A percentile compares a stretch with the other conserved stretches of the same genome.
Conservation (phyloP, 2,329 filamentous ascomycete species). For the Paecilomyces niveus region DNA sequence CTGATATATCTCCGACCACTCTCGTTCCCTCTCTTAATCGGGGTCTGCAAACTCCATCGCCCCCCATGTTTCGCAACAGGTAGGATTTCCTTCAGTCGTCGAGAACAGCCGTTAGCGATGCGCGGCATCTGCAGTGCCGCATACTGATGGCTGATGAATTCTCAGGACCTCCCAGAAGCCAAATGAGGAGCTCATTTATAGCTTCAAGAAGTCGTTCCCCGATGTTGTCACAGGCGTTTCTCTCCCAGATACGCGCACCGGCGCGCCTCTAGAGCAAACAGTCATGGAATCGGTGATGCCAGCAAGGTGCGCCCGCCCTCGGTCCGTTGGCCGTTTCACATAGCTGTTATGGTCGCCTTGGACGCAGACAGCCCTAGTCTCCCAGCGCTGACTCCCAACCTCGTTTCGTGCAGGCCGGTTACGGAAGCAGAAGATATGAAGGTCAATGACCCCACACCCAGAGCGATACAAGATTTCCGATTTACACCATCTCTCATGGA, state of each 20-base stretch:
- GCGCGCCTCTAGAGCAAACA: conserved; percentile 17
- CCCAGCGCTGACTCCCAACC: not conserved
- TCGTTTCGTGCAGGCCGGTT: conserved; percentile 30
- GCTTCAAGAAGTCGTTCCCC: conserved; percentile 77
- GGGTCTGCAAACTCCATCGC: conserved; percentile 4
- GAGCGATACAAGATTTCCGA: conserved; percentile 74
- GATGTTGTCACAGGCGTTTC: conserved; percentile 55
- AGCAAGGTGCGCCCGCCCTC: conserved; percentile 4
- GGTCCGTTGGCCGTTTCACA: not conserved
- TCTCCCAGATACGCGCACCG: conserved; percentile 37
- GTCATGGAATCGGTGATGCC: conserved; percentile 14
- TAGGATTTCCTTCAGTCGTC: conserved; percentile 20
- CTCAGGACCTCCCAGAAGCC: conserved; percentile 74
- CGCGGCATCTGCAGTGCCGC: not conserved
- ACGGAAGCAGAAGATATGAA: conserved; percentile 50
- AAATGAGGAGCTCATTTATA: conserved; percentile 72
- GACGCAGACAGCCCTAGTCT: not conserved
- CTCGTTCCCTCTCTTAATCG: not conserved
- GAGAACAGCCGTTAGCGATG: not conserved
- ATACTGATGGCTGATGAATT: not conserved
- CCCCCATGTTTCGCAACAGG: conserved; percentile 43
- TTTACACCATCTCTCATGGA: conserved; percentile 88
- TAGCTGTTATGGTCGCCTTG: not conserved
- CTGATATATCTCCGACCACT: conserved; percentile 6
- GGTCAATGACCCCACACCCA: conserved; percentile 76